A percentile compares a stretch with the other conserved stretches of the same genome.
phyloP scores from a whole-genome alignment of 805 yeast genomes.

The Myxozyma melibiosi region DNA sequence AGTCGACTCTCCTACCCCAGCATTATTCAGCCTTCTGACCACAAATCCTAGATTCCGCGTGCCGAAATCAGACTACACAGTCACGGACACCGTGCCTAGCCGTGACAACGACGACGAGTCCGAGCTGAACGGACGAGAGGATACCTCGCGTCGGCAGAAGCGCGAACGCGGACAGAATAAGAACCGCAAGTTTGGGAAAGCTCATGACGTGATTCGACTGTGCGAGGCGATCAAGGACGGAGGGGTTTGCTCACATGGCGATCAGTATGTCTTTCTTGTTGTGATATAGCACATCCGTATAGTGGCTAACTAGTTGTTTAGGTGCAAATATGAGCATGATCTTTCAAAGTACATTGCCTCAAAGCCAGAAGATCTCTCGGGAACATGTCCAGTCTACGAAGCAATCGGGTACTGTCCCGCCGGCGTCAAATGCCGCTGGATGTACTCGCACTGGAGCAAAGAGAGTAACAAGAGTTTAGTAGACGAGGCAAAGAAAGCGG shows the following conservation, averaged over 20 bases:
- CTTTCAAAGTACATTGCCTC: slow-evolving; percentile 60
- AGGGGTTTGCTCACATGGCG: slow-evolving; percentile 39
- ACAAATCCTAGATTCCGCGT: slow-evolving; percentile 3
- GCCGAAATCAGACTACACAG: not conserved
- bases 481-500: slow-evolving; percentile 46
- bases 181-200: slow-evolving; percentile 72
- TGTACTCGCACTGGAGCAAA: slow-evolving; percentile 64
- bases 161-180: slow-evolving; percentile 76
- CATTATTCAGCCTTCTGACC: not conserved
- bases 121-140: not conserved
- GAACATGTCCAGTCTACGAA: slow-evolving; percentile 79
- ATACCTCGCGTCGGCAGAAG: not conserved
- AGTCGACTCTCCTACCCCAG: slow-evolving; percentile 44
- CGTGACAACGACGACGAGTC: slow-evolving; percentile 1
- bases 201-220: slow-evolving; percentile 61
- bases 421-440: slow-evolving; percentile 92
- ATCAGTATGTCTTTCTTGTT: slow-evolving; percentile 12
- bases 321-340: slow-evolving; percentile 79
- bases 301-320: slow-evolving; percentile 18
- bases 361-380: slow-evolving; percentile 73
- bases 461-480: slow-evolving; percentile 49
- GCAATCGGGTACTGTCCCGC: slow-evolving; percentile 89
- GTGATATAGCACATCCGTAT: not conserved
- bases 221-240: slow-evolving; percentile 56
- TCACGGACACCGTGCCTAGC: not conserved